A percentile compares a stretch with the other conserved stretches of the same genome.
phyloP scores from a whole-genome alignment of 1,139 yeast species.

The Blastobotrys apis region DNA sequence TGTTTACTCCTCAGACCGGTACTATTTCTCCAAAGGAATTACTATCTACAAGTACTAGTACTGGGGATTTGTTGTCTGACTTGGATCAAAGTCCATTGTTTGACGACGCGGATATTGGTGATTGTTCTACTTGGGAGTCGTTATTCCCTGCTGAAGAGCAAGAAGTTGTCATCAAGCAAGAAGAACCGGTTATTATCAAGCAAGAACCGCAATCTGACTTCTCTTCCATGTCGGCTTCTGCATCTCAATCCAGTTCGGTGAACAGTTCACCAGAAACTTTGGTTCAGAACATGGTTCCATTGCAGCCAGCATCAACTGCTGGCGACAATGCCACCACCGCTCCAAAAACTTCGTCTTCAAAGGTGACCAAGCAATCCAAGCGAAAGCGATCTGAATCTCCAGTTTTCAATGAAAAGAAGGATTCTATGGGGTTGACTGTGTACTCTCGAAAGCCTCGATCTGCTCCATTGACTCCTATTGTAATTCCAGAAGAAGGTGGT shows the following conservation, averaged over 20 bases:
- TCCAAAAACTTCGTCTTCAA: conserved; percentile 6
- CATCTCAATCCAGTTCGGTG: not conserved
- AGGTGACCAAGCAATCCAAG: conserved; percentile 12
- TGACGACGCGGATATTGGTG: conserved; percentile 32
- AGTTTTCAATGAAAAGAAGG: conserved; percentile 31
- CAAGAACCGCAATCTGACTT: not conserved
- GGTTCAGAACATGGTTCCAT: not conserved
- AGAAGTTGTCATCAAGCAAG: conserved; percentile 1
- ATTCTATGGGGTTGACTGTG: conserved; percentile 37
- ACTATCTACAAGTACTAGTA: conserved; percentile 21
- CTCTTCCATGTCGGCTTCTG: conserved; percentile 1
- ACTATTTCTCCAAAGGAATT: conserved; percentile 35
- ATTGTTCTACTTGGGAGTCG: conserved; percentile 34
- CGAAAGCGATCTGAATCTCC: conserved; percentile 11
- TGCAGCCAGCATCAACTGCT: conserved; percentile 11
- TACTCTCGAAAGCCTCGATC: conserved; percentile 40
- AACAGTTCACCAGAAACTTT: not conserved
- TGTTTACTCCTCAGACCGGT: too few relatives aligned
- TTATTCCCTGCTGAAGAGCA: conserved; percentile 25
- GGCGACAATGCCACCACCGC: too few relatives aligned
- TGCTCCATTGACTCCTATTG: conserved; percentile 57
- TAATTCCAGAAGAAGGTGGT: conserved; percentile 45
- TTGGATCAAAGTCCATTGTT: conserved; percentile 36
- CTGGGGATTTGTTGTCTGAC: conserved; percentile 22
- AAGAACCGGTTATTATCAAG: not conserved